Evolutionary conservation across 371 early-diverging fungal genomes (phyloP), one percentile per base, ranked within the genome.

Genomic region (Rhizopus stolonifer): DNA sequence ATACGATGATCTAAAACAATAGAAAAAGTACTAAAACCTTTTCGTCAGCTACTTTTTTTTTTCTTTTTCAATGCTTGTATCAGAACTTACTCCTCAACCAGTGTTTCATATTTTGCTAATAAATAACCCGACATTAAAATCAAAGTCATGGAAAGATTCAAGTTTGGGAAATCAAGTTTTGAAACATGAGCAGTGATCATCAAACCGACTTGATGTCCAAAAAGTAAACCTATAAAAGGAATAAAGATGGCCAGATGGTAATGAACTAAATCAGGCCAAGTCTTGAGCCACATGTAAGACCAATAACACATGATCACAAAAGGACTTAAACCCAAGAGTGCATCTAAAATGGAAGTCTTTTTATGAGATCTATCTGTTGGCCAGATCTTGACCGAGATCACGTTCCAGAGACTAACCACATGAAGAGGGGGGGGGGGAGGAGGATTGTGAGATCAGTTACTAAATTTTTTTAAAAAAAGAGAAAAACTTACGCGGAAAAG

Each of bases 161-260:
- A 79, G 49, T 75, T 77, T 4, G 94, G 94, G 78, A 90, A 95
- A 7, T 78, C 72, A 29, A 83, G 76, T 29, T 91, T 87, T 8
- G 91, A 81, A 10, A 95, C 93, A 64, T 95, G 94, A 15, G 91
- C 87, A 4, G 90, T 80, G 56, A 95, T 92, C 72, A 95, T 92
- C 34, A 80, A 68, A 21, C 89, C 87, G 44, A 92, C 92, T 42
- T 88, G 88, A 63, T 91, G 86, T 40, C 91, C 94, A 70, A 95
- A 93, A 23, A 86, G 79, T 22, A 90, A 74, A 4, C 92, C 92
- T 23, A 83, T 60, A 50, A 88, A 83, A 22, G 84, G 55, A 29
- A 84, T 71, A 62, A 90, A 90, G 7, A 83, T 67, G 4, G 89
- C 77, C 51, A 88, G 52, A 64, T 91, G 85, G 54, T 81, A 68